These are phyloP conservation scores for Angomonas desouzai DNA, from an alignment of 208 protist species.

Conservation along the genomic window DNA sequence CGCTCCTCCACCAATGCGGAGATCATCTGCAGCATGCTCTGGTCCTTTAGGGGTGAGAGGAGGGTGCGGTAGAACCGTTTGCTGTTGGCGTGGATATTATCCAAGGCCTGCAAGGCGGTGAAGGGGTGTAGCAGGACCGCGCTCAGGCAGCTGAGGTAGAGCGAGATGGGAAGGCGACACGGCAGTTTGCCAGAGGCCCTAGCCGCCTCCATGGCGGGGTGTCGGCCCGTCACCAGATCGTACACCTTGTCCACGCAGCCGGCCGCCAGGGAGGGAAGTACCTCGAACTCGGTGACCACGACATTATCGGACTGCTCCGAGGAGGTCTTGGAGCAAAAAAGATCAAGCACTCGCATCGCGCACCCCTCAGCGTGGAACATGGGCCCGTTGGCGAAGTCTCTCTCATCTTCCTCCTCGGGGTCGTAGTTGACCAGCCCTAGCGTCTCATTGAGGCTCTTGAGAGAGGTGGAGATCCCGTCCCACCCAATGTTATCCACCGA, in stretches of 20 bases:
- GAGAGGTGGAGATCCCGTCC: conserved; percentile 50
- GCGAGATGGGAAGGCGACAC: conserved; percentile 37
- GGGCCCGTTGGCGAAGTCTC: background rate
- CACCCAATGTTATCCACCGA: conserved; percentile 44
- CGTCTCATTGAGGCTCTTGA: conserved; percentile 69
- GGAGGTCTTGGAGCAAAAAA: conserved; percentile 57
- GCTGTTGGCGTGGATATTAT: conserved; percentile 74
- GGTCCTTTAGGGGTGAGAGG: conserved; percentile 62
- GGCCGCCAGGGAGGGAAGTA: conserved; percentile 69
- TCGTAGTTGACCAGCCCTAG: conserved; percentile 65
- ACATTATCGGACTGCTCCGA: conserved; percentile 52
- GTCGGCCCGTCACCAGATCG: conserved; percentile 61
- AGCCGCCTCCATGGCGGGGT: conserved; percentile 55
- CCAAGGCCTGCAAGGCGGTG: conserved; percentile 41
- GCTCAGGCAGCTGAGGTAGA: conserved; percentile 70
- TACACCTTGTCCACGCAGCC: conserved; percentile 64
- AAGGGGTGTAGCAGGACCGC: conserved; percentile 74
- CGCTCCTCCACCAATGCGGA: conserved; percentile 32
- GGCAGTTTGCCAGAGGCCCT: conserved; percentile 38
- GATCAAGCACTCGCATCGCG: conserved; percentile 69
- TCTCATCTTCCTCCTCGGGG: conserved; percentile 22
- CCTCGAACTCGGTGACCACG: conserved; percentile 72
- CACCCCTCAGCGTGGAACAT: conserved; percentile 19
- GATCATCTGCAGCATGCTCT: conserved; percentile 52
- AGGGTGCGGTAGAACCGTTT: conserved; percentile 57